phyloP scores from a whole-genome alignment of 2,329 filamentous ascomycete species.

The Pseudovirgaria hyperparasitica region DNA sequence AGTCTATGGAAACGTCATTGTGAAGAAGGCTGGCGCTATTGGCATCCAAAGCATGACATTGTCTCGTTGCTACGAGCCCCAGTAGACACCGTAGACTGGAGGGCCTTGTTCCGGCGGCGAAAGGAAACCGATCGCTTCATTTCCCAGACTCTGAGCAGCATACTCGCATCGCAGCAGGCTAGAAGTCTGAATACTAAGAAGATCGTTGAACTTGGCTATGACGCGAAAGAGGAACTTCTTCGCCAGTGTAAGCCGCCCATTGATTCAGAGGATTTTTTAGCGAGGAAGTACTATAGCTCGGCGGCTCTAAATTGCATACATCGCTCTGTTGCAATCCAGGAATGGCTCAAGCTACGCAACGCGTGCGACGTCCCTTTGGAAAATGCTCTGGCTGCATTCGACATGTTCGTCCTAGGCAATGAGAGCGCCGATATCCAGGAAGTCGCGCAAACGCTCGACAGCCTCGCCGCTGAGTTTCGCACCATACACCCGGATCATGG shows the following conservation, averaged over 20 bases:
- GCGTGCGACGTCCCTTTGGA: slow-evolving; percentile 51
- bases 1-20: slow-evolving; percentile 76
- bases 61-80: slow-evolving; percentile 24
- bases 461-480: slow-evolving; percentile 45
- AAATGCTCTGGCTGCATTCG: slow-evolving; percentile 66
- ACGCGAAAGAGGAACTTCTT: slow-evolving; percentile 75
- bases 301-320: slow-evolving; percentile 69
- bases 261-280: slow-evolving; percentile 58
- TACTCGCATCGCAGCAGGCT: slow-evolving; percentile 57
- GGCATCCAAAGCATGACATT: slow-evolving; percentile 42
- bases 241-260: slow-evolving; percentile 49
- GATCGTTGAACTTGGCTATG: slow-evolving; percentile 65
- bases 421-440: slow-evolving; percentile 61
- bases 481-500: slow-evolving; percentile 39
- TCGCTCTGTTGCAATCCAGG: slow-evolving; percentile 61
- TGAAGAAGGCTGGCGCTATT: slow-evolving; percentile 54
- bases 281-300: slow-evolving; percentile 64
- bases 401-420: slow-evolving; percentile 74
- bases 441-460: slow-evolving; percentile 47
- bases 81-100: slow-evolving; percentile 59
- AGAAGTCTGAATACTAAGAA: slow-evolving; percentile 57
- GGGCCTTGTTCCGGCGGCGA: slow-evolving; percentile 31
- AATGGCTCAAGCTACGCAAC: slow-evolving; percentile 52
- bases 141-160: slow-evolving; percentile 41
- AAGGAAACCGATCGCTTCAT: slow-evolving; percentile 21